Evolutionary conservation across 768 basidiomycete genomes (phyloP).

Genomic region (Dacryopinax primogenitus): DNA sequence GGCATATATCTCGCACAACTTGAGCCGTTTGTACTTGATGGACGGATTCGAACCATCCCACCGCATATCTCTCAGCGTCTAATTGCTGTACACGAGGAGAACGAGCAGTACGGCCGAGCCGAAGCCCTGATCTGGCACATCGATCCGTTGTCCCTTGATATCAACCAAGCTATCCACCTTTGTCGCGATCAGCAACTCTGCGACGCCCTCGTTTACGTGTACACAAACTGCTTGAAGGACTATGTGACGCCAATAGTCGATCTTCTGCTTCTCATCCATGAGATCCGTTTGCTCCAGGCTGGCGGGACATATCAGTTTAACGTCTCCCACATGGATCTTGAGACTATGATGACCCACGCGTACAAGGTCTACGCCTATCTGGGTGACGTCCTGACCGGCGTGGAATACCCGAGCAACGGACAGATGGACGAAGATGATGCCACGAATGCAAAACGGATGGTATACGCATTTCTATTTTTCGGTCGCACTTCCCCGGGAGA

Average conservation of each 20-base stretch:
- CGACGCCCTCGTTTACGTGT: slow-evolving; percentile 90
- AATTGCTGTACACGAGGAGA: slow-evolving; percentile 61
- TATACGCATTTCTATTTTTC: slow-evolving; percentile 76
- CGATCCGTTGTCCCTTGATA: slow-evolving; percentile 77
- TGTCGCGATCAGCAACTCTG: slow-evolving; percentile 76
- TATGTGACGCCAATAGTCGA: slow-evolving; percentile 83
- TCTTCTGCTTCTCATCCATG: slow-evolving; percentile 61
- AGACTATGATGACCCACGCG: slow-evolving; percentile 53
- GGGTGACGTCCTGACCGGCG: slow-evolving; percentile 62
- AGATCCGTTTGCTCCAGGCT: slow-evolving; percentile 29
- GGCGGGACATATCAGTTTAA: not conserved
- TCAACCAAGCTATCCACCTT: slow-evolving; percentile 79
- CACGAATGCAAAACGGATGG: slow-evolving; percentile 49
- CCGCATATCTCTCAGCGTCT: slow-evolving; percentile 80
- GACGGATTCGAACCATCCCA: slow-evolving; percentile 60
- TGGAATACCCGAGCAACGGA: slow-evolving; percentile 76
- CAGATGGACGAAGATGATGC: slow-evolving; percentile 54
- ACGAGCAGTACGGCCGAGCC: slow-evolving; percentile 55
- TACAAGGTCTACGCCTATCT: slow-evolving; percentile 90
- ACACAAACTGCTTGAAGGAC: slow-evolving; percentile 75
- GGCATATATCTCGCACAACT: slow-evolving; percentile 72
- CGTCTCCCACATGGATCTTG: slow-evolving; percentile 27
- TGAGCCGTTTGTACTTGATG: slow-evolving; percentile 67
- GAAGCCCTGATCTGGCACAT: slow-evolving; percentile 95
- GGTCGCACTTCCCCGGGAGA: slow-evolving; percentile 59